Percentiles rank a stretch among this genome's conserved stretches.
phyloP scores from a whole-genome alignment of 2,329 filamentous ascomycete genomes.

The Xenoacremonium recifei region DNA sequence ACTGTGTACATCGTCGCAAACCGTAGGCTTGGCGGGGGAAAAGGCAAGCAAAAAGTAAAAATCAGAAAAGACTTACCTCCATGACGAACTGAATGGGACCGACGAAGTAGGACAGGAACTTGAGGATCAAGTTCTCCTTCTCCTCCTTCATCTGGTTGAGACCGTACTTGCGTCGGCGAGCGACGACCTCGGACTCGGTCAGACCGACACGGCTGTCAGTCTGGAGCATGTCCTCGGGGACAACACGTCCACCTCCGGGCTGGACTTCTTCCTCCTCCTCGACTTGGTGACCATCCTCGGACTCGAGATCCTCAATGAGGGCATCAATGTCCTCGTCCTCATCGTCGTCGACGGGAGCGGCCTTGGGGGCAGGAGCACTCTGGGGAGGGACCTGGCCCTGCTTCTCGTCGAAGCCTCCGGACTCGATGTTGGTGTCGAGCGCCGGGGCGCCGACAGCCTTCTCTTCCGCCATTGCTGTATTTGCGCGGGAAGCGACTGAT shows the following conservation, averaged over 20 bases:
- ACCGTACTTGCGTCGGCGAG: slow-evolving; percentile 69
- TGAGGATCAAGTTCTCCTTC: slow-evolving; percentile 80
- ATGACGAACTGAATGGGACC: slow-evolving; percentile 94
- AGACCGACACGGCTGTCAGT: slow-evolving; percentile 74
- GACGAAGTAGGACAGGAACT: slow-evolving; percentile 80
- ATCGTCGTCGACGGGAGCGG: slow-evolving; percentile 59
- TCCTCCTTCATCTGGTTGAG: slow-evolving; percentile 90
- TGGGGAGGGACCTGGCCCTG: slow-evolving; percentile 35
- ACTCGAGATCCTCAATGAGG: slow-evolving; percentile 85
- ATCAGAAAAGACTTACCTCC: slow-evolving; percentile 75
- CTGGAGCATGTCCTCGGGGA: slow-evolving; percentile 74
- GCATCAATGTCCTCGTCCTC: slow-evolving; percentile 81
- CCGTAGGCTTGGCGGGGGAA: too few relatives aligned
- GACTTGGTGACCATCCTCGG: slow-evolving; percentile 69
- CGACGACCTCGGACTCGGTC: slow-evolving; percentile 65
- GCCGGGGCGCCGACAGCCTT: slow-evolving; percentile 52
- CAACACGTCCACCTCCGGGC: slow-evolving; percentile 55
- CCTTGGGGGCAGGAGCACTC: slow-evolving; percentile 33
- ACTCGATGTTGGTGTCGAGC: slow-evolving; percentile 64
- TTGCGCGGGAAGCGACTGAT: slow-evolving; percentile 15
- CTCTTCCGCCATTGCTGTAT: slow-evolving; percentile 51
- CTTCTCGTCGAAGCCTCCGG: slow-evolving; percentile 66
- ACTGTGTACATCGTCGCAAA: too few relatives aligned
- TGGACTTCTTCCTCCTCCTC: slow-evolving; percentile 58
- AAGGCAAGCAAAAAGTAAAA: too few relatives aligned